Conservation (phyloP, 176 grass and related monocot species). For the Dendrocalamus sinicus region DNA sequence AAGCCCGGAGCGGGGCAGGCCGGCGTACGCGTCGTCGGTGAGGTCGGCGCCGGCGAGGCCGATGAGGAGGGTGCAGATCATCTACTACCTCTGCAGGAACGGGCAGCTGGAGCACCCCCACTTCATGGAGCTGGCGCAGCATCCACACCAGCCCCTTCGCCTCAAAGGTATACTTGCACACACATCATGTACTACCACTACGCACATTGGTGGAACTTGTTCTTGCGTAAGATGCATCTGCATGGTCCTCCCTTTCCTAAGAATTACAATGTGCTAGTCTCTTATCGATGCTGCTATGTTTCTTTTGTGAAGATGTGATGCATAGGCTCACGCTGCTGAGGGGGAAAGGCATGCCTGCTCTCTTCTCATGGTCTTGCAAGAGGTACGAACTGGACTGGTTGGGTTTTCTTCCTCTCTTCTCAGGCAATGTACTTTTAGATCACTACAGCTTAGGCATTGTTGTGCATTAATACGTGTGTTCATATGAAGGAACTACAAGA, state of each 20-base stretch:
- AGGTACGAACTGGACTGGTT: conserved; percentile 45
- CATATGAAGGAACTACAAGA: conserved; percentile 88
- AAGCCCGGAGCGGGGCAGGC: conserved; percentile 69
- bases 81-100: conserved; percentile 97
- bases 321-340: conserved; percentile 80
- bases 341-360: conserved; percentile 89
- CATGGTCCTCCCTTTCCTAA: background rate
- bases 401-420: background rate
- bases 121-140: conserved; percentile 90
- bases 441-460: background rate
- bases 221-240: background rate
- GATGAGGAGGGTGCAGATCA: conserved; percentile 77
- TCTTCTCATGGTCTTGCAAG: conserved; percentile 99
- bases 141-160: conserved; percentile 77
- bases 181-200: background rate
- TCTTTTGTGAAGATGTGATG: conserved; percentile 63
- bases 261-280: background rate
- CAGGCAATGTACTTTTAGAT: no score
- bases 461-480: background rate
- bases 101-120: conserved; percentile 97
- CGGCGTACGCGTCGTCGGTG: conserved; percentile 50
- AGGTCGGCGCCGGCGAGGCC: conserved; percentile 57
- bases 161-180: conserved; percentile 66
- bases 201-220: no score
- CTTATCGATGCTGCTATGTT: background rate